Evolutionary conservation across 169 alveolate species (phyloP).

Genomic region (Eimeria sp.): DNA sequence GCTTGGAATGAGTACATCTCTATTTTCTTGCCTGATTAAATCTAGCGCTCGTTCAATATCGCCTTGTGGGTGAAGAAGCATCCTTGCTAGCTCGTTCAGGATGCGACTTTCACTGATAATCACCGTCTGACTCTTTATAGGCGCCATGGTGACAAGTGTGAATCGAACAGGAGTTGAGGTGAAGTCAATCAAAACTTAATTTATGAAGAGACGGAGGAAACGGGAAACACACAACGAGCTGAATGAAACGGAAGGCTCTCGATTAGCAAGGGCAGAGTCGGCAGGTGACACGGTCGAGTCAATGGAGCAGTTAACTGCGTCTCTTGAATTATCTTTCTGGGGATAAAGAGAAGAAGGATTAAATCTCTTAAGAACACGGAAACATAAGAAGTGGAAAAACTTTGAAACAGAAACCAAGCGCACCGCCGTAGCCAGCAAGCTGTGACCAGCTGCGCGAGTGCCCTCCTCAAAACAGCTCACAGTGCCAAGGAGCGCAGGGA

Average conservation of each 20-base stretch:
- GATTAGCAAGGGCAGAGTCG: slow-evolving; percentile 11
- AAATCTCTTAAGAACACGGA: neutral
- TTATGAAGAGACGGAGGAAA: slow-evolving; percentile 1
- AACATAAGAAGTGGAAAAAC: neutral
- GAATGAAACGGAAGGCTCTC: neutral
- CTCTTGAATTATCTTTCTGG: neutral
- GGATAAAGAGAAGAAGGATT: neutral
- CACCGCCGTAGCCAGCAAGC: neutral
- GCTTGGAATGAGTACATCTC: slow-evolving; percentile 1
- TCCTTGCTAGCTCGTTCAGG: neutral
- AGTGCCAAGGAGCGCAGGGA: neutral
- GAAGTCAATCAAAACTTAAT: neutral
- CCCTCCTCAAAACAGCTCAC: neutral
- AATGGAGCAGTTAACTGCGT: neutral
- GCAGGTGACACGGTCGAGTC: slow-evolving; percentile 10
- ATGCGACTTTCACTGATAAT: neutral
- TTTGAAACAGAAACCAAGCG: neutral
- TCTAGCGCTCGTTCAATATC: neutral
- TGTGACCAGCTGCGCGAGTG: slow-evolving; percentile 1
- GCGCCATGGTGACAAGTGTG: neutral
- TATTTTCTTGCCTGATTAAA: neutral
- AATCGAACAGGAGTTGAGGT: neutral
- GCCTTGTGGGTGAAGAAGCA: neutral
- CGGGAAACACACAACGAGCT: neutral
- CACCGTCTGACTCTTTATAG: neutral